Evolutionary conservation across 169 alveolate genomes (phyloP).

Genomic region (Babesia sp.): DNA sequence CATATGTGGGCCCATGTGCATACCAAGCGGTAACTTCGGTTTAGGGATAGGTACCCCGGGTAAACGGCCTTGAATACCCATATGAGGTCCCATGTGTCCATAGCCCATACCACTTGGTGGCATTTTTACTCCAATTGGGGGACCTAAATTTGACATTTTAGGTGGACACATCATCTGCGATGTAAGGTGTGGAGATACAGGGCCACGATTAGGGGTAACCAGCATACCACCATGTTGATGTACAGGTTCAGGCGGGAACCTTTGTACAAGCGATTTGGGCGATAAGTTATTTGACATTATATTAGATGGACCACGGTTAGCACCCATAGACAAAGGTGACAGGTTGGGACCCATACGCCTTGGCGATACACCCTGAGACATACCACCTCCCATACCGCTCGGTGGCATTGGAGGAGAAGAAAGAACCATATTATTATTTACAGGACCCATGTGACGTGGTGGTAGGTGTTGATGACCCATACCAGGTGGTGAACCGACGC

Average conservation of each 20-base stretch:
- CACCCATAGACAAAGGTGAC: constrained; percentile 8
- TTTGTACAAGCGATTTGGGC: background rate
- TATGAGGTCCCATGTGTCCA: background rate
- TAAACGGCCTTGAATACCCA: background rate
- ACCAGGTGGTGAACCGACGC: constrained; percentile 18
- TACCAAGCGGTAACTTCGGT: background rate
- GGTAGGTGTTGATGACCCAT: constrained; percentile 4
- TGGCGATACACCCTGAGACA: background rate
- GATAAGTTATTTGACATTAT: constrained; percentile 14
- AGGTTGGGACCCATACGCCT: background rate
- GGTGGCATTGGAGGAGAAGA: background rate
- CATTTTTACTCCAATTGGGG: constrained; percentile 11
- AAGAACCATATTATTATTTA: background rate
- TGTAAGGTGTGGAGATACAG: background rate
- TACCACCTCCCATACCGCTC: constrained; percentile 10
- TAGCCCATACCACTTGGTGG: constrained; percentile 15
- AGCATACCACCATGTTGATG: constrained; percentile 1
- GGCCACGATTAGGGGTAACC: background rate
- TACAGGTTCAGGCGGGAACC: background rate
- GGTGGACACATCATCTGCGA: constrained; percentile 15
- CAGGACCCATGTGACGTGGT: background rate
- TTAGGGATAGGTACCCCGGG: background rate
- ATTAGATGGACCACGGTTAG: background rate
- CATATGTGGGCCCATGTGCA: background rate
- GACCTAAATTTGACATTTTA: background rate